Percentiles rank a stretch among this genome's conserved stretches.
Conservation (phyloP, 129 eudicot species). For the Scalesia atractyloides region DNA sequence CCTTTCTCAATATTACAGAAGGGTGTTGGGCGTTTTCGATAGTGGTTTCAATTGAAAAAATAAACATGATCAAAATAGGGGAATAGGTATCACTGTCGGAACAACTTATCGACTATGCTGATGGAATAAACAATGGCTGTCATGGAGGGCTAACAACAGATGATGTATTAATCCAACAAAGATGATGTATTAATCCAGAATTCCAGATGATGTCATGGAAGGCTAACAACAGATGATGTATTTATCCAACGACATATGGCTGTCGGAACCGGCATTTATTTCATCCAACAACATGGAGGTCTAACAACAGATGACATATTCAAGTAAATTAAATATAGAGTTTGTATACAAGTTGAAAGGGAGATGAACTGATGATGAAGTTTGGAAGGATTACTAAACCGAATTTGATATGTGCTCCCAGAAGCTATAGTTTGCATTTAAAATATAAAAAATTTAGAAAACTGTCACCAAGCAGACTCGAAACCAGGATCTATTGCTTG, state of each 20-base stretch:
- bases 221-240: conserved; percentile 35
- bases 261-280: conserved; percentile 57
- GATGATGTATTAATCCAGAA: too few species aligned
- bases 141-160: conserved; percentile 57
- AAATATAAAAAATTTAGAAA: too few species aligned
- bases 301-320: conserved; percentile 31
- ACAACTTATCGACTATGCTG: conserved; percentile 72
- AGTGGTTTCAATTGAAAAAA: conserved; percentile 64
- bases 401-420: too few species aligned
- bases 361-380: too few species aligned
- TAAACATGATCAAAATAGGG: conserved; percentile 59
- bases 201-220: conserved; percentile 47
- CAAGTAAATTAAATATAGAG: too few species aligned
- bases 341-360: too few species aligned
- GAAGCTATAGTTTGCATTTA: too few species aligned
- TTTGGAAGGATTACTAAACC: too few species aligned
- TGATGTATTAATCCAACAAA: too few species aligned
- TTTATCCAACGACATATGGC: too few species aligned
- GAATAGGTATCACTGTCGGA: conserved; percentile 55
- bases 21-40: conserved; percentile 86
- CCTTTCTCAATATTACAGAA: conserved; percentile 28
- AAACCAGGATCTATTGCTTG: too few species aligned
- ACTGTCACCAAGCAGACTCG: too few species aligned
- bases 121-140: conserved; percentile 49
- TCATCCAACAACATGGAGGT: conserved; percentile 52